Evolutionary conservation across 306 rosid species (phyloP).

Genomic region (Glycine tomentella): DNA sequence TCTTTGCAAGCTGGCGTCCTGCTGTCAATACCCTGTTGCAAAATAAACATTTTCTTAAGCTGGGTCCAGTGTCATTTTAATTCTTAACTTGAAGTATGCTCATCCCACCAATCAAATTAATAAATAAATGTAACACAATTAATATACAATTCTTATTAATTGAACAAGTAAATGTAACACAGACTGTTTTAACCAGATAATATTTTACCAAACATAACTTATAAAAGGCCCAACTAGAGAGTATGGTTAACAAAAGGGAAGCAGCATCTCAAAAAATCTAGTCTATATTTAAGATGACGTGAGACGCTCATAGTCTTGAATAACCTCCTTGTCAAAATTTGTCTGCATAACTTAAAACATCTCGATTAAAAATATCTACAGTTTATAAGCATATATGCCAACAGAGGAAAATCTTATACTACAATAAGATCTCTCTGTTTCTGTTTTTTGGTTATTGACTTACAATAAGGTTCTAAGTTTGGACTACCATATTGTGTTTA

Average conservation of each 20-base stretch:
- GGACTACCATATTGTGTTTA: too few relatives aligned
- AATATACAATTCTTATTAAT: background rate
- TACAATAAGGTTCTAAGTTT: too few relatives aligned
- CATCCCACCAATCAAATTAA: background rate
- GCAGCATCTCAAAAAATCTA: background rate
- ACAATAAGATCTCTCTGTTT: too few relatives aligned
- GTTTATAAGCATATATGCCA: background rate
- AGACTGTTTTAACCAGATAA: background rate
- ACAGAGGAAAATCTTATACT: background rate
- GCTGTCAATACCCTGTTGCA: conserved; percentile 79
- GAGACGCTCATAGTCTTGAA: conserved; percentile 21
- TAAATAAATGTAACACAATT: background rate
- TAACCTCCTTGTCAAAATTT: background rate
- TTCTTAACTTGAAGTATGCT: background rate
- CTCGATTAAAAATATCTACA: background rate
- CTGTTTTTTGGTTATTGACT: too few relatives aligned
- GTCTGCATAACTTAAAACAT: background rate
- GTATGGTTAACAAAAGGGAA: background rate
- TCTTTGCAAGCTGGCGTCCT: conserved; percentile 91
- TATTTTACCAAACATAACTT: background rate
- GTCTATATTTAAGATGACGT: background rate
- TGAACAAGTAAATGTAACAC: background rate
- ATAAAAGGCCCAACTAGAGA: background rate
- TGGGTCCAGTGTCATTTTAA: background rate
- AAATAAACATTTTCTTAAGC: conserved; percentile 40